A percentile compares a stretch with the other conserved stretches of the same genome.
phyloP scores from a whole-genome alignment of 2,329 filamentous ascomycete species.

The Lasiodiplodia sp. region DNA sequence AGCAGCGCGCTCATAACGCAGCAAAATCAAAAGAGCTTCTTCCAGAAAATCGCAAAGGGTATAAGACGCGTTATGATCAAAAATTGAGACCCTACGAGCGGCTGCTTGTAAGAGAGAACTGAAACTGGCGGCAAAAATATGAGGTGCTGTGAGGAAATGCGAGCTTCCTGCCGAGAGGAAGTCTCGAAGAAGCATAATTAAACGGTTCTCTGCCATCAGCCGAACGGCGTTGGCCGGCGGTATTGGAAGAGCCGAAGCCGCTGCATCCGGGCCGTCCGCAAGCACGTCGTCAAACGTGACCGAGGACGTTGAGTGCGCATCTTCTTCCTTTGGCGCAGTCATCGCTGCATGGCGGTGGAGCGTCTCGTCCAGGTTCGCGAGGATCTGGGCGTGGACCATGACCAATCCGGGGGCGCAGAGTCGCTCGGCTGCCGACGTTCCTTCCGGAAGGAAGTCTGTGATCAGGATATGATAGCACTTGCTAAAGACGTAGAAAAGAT shows the following conservation, averaged over 20 bases:
- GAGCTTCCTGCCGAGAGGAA: slow-evolving; percentile 70
- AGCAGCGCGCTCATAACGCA: slow-evolving; percentile 62
- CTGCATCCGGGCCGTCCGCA: slow-evolving; percentile 68
- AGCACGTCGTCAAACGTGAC: slow-evolving; percentile 73
- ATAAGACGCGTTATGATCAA: slow-evolving; percentile 84
- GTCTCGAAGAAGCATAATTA: slow-evolving; percentile 83
- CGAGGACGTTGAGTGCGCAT: slow-evolving; percentile 42
- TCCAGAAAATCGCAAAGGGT: slow-evolving; percentile 91
- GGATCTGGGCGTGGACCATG: slow-evolving; percentile 80
- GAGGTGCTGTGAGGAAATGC: slow-evolving; percentile 63
- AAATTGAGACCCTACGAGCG: slow-evolving; percentile 78
- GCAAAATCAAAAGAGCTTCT: slow-evolving; percentile 74
- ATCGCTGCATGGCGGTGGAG: slow-evolving; percentile 72
- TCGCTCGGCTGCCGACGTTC: slow-evolving; percentile 62
- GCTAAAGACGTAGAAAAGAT: slow-evolving; percentile 89
- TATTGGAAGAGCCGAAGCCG: slow-evolving; percentile 67
- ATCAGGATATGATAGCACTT: slow-evolving; percentile 86
- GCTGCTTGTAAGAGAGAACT: slow-evolving; percentile 75
- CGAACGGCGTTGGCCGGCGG: slow-evolving; percentile 74
- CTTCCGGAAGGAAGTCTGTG: slow-evolving; percentile 64
- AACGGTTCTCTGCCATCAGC: slow-evolving; percentile 86
- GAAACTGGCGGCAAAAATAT: slow-evolving; percentile 80
- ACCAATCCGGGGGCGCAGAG: slow-evolving; percentile 78
- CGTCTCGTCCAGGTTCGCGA: slow-evolving; percentile 81
- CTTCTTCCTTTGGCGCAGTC: slow-evolving; percentile 34